A percentile compares a stretch with the other conserved stretches of the same genome.
Conservation (phyloP, 2,329 filamentous ascomycete species). For the Arachnomyces sp. region DNA sequence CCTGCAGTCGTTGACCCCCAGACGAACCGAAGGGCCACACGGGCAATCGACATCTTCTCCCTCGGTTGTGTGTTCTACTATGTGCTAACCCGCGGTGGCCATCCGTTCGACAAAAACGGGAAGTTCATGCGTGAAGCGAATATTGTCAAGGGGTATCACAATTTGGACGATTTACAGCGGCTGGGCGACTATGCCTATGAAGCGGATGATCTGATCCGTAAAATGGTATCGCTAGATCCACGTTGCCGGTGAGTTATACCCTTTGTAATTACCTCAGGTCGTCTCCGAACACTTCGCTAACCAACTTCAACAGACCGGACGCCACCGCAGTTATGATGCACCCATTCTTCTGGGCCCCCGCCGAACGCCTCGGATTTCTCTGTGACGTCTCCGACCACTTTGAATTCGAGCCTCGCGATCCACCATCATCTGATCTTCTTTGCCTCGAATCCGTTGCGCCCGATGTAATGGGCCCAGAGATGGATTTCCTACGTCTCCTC, state of each 20-base stretch:
- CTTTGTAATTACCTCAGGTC: neutral
- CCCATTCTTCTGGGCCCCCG: conserved; percentile 91
- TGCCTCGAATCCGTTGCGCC: conserved; percentile 46
- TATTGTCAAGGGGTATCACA: conserved; percentile 81
- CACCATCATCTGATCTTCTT: conserved; percentile 59
- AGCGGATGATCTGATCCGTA: conserved; percentile 74
- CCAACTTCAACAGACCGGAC: conserved; percentile 45
- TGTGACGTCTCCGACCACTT: conserved; percentile 96
- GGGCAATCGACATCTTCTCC: conserved; percentile 95
- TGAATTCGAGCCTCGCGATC: conserved; percentile 81
- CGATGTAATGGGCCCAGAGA: conserved; percentile 43
- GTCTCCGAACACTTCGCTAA: neutral
- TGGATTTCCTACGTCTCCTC: conserved; percentile 69
- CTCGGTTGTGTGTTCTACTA: conserved; percentile 98
- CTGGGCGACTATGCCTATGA: conserved; percentile 80
- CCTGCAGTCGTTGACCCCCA: conserved; percentile 47
- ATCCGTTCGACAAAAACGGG: conserved; percentile 91
- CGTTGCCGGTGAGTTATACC: conserved; percentile 42
- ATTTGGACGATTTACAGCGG: conserved; percentile 60
- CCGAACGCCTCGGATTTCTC: conserved; percentile 84
- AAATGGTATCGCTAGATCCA: conserved; percentile 65
- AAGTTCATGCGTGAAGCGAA: conserved; percentile 95
- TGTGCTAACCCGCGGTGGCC: conserved; percentile 83
- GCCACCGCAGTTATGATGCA: conserved; percentile 78
- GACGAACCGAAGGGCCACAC: conserved; percentile 71